phyloP scores from a whole-genome alignment of 2,329 filamentous ascomycete genomes.

The Thielaviopsis euricoi region DNA sequence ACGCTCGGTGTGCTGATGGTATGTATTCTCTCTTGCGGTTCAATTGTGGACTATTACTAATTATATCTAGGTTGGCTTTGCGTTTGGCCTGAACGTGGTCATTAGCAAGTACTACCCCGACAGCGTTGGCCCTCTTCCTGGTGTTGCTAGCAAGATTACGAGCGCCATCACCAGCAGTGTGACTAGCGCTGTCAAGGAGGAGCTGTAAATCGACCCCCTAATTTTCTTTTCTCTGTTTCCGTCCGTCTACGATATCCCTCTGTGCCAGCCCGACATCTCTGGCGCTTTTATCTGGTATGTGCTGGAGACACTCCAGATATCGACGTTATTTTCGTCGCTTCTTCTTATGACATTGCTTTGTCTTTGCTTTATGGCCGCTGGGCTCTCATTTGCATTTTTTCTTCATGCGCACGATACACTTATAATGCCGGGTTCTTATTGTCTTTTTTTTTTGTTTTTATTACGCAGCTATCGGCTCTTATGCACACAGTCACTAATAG shows the following conservation, averaged over 20 bases:
- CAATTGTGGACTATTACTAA: not conserved
- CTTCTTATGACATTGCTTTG: slow-evolving; percentile 4
- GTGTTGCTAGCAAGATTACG: not conserved
- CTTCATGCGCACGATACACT: slow-evolving; percentile 3
- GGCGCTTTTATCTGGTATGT: not conserved
- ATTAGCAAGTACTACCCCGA: slow-evolving; percentile 9
- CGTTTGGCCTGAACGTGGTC: slow-evolving; percentile 10
- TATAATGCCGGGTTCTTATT: slow-evolving; percentile 4
- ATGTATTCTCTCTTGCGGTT: slow-evolving; percentile 20
- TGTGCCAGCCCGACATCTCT: not conserved
- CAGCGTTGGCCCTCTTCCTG: not conserved
- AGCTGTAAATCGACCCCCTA: slow-evolving; percentile 4
- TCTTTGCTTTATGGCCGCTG: not conserved
- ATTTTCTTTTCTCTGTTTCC: not conserved
- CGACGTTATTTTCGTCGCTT: not conserved
- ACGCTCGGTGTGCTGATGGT: slow-evolving; percentile 70
- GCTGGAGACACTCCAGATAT: too few relatives aligned
- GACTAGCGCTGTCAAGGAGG: slow-evolving; percentile 6
- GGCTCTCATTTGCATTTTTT: slow-evolving; percentile 1
- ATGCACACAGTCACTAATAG: too few relatives aligned
- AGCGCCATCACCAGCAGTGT: not conserved
- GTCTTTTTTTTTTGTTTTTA: too few relatives aligned
- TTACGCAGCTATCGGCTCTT: too few relatives aligned
- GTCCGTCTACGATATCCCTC: not conserved
- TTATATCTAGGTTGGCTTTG: slow-evolving; percentile 7